phyloP scores from a whole-genome alignment of 495 filamentous ascomycete genomes.

The Neurospora sublineolata region DNA sequence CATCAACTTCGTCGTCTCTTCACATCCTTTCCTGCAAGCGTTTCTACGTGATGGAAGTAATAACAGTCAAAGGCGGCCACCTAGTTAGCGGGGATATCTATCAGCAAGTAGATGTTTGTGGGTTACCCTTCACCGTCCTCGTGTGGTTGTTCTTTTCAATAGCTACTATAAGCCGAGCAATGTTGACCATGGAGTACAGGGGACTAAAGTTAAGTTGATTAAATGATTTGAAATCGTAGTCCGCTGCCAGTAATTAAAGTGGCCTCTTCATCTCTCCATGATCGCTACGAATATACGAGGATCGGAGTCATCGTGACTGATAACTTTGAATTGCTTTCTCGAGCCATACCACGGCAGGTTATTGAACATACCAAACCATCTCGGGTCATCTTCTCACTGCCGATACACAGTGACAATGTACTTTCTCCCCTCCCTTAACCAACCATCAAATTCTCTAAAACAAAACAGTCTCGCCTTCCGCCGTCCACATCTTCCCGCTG shows the following conservation, averaged over 20 bases:
- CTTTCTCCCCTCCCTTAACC: not conserved
- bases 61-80: too few relatives aligned
- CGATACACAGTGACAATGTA: not conserved
- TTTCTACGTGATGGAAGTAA: not conserved
- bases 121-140: not conserved
- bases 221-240: not conserved
- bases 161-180: not conserved
- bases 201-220: not conserved
- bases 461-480: not conserved
- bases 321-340: not conserved
- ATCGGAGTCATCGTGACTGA: not conserved
- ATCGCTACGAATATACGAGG: not conserved
- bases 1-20: not conserved
- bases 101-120: not conserved
- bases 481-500: slow-evolving; percentile 21
- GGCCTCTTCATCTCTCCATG: not conserved
- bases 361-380: not conserved
- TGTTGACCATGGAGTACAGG: not conserved
- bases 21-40: not conserved
- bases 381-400: not conserved
- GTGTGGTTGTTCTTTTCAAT: not conserved
- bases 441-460: not conserved
- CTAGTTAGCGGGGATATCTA: not conserved
- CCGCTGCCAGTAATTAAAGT: not conserved
- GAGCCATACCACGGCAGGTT: not conserved